Base-by-base conservation (phyloP, 805 yeast species). In the Hanseniaspora meyeri region DNA sequence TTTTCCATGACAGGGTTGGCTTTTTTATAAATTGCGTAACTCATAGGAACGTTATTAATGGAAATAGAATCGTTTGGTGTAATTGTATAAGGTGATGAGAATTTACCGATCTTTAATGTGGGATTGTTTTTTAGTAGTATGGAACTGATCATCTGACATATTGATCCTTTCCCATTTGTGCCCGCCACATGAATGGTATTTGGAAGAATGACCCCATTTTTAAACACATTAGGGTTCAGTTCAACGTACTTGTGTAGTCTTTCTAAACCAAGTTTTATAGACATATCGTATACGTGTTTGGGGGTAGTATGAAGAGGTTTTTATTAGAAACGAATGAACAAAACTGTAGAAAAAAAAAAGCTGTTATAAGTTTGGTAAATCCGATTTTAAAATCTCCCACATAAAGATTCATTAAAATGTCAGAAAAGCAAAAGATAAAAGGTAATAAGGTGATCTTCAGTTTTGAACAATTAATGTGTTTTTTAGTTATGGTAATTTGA, bases 151-250 rank as follows among this genome's bases (percentile, higher is more conserved):
- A 89, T 90, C 0, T 96, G 82, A 58, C 95, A 81, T 0, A 90
- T 86, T 0, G 97, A 89, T 0, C 98, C 98, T 65, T 91, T 91
- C 0, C 98, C 98, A 65, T 91, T 91, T 9, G 98, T 91, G 0
- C 98, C 98, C 0, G 96, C 96, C 4, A 93, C 77, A 65, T 93
- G 98, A n/a, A 93, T 72, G 0, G 88, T 81, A 4, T 70, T 62
- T 14, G 16, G 67, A 62, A 42, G 31, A 31, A 48, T 40, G 87
- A 93, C 0, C 96, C 97, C 62, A 81, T 78, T 0, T 87, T 88
- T 20, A 89, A 70, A 24, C 66, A 63, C 5, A 3, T 14, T 20
- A 19, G 39, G 7, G 1, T 34, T 46, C n/a, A 34, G 9, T 3
- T 17, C 27, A 12, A 83, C 70, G 3, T 85, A 73, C 42, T 64